A percentile compares a stretch with the other conserved stretches of the same genome.
These are phyloP conservation scores for Symbiodinium natans DNA, from an alignment of 73 alveolate genomes.

Conservation along the genomic window DNA sequence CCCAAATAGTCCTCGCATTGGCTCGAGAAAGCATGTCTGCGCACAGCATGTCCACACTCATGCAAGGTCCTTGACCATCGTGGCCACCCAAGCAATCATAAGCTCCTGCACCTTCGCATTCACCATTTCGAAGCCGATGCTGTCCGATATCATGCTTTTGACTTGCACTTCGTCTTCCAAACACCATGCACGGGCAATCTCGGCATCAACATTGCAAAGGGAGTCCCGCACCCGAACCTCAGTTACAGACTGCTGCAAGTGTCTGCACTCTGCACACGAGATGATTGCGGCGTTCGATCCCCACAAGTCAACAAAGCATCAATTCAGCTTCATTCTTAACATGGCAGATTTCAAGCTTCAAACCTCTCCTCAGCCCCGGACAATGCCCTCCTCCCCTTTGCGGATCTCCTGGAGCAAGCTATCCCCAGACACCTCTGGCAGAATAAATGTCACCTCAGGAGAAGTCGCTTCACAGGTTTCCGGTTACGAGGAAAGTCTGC, in stretches of 20 bases:
- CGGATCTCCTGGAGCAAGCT: conserved; percentile 85
- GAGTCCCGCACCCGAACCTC: conserved; percentile 64
- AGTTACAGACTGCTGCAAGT: background rate
- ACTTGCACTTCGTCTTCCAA: conserved; percentile 59
- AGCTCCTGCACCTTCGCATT: conserved; percentile 82
- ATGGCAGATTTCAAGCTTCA: too few species aligned
- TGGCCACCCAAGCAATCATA: conserved; percentile 93
- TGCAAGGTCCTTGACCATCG: conserved; percentile 76
- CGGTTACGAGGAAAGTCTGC: too few species aligned
- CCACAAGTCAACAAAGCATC: too few species aligned
- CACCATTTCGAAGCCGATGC: conserved; percentile 79
- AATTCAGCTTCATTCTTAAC: too few species aligned
- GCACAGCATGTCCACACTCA: background rate
- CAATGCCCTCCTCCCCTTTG: conserved; percentile 28
- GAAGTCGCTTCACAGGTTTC: too few species aligned
- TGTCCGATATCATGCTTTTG: conserved; percentile 56
- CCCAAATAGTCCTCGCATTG: conserved; percentile 67
- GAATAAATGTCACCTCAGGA: conserved; percentile 75
- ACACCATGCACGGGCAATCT: conserved; percentile 86
- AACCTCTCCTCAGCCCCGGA: background rate
- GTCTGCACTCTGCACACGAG: background rate
- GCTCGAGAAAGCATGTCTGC: background rate
- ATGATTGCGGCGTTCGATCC: too few species aligned
- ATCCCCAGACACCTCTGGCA: conserved; percentile 79
- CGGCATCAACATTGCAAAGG: conserved; percentile 84